Conservation (phyloP, 164 flowering plant species). For the Kingdonia uniflora region DNA sequence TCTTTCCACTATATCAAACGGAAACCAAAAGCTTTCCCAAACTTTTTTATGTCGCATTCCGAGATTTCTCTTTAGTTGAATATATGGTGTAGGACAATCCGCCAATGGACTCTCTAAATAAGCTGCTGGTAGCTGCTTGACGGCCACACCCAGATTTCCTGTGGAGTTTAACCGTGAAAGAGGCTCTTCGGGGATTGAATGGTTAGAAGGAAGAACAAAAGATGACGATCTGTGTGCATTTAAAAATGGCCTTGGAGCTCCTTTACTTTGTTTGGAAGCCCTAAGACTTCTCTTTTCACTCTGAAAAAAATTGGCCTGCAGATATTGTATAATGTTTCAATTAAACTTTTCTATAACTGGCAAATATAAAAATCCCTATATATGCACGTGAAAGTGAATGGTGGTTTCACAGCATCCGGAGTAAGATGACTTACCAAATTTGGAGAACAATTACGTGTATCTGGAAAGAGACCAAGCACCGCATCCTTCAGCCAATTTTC, state of each 20-base stretch:
- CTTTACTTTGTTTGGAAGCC: constrained; percentile 30
- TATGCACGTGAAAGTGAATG: too few relatives aligned
- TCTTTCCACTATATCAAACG: constrained; percentile 23
- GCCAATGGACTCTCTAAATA: constrained; percentile 40
- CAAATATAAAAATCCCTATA: too few relatives aligned
- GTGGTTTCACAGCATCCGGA: too few relatives aligned
- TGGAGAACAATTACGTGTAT: constrained; percentile 80
- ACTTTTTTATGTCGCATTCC: constrained; percentile 30
- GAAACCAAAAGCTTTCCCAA: constrained; percentile 42
- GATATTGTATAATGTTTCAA: constrained; percentile 5
- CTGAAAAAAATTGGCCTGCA: constrained; percentile 61
- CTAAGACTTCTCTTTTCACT: constrained; percentile 39
- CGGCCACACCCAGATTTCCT: constrained; percentile 52
- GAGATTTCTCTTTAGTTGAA: constrained; percentile 61
- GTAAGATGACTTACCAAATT: constrained; percentile 55
- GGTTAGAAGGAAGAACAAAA: constrained; percentile 29
- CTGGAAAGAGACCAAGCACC: constrained; percentile 67
- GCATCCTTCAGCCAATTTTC: constrained; percentile 83
- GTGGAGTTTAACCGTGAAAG: constrained; percentile 32
- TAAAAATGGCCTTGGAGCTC: constrained; percentile 20
- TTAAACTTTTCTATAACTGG: background rate
- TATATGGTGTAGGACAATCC: constrained; percentile 18
- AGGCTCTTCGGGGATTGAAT: constrained; percentile 30
- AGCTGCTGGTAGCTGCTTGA: constrained; percentile 63
- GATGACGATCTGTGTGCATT: constrained; percentile 34